Base-by-base conservation (phyloP, 2,329 filamentous ascomycete genomes). In the Pseudocercospora ulei region DNA sequence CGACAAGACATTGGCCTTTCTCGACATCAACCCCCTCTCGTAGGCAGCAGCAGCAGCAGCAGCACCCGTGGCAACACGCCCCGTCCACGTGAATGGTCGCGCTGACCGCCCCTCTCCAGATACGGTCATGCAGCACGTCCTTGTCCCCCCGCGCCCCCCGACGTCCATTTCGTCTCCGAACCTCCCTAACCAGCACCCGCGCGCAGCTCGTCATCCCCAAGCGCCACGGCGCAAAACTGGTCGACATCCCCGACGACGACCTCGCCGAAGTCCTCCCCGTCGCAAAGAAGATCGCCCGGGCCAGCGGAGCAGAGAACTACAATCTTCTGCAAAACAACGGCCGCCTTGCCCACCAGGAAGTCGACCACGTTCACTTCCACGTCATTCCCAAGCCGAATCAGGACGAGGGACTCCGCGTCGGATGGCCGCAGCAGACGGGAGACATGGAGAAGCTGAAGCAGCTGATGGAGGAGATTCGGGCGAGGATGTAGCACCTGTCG, bases 311-410 rank as follows among this genome's bases (percentile, higher is more conserved):
- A 3, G 67, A 70, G 35, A 74, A 96, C 62, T 98, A 85, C 71
- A 98, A 98, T 59, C 74, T 98, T 33, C 68, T 98, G 43, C 90
- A 98, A 68, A 98, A 98, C 67, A 98, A 98, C 58, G 90, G 90
- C 36, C 70, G 75, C 13, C 75, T 88, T 56, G 90, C 90, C 11
- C 90, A 98, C 63, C 90, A 96, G 67, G 70, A 81, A 48, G 88
- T 98, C 46, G 81, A 85, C 52, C 90, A 98, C 66, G 88, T 90
- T 76, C 48, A 53, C 34, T 88, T 98, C 64, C 90, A 98, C 59
- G 80, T 96, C 76, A 98, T 98, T 47, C 90, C 90, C 22, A 98
- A 98, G 71, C 88, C 90, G 35, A 92, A 84, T 56, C 68, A 78
- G 54, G 57, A 69, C 22, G 82, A 96, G 61, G 90, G 90, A 4